Evolutionary conservation across 495 filamentous ascomycete species (phyloP).

Genomic region (Aspergillus cavernicola): DNA sequence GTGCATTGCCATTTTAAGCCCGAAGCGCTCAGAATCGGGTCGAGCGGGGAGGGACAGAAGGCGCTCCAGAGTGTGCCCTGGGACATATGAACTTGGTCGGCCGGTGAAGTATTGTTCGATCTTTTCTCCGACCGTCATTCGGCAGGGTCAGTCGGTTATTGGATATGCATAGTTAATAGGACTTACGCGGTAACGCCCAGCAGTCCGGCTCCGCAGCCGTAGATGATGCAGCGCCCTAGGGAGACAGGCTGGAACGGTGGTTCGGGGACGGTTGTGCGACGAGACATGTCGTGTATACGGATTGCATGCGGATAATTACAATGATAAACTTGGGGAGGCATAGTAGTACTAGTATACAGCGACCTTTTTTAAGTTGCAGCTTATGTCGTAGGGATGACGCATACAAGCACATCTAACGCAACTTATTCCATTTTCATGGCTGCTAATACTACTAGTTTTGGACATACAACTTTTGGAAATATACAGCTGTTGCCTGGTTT

Average conservation of each 20-base stretch:
- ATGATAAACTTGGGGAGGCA: too few relatives aligned
- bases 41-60: neutral
- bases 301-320: too few relatives aligned
- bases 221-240: neutral
- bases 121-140: conserved; percentile 1
- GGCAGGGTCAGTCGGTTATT: neutral
- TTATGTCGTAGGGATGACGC: too few relatives aligned
- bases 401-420: too few relatives aligned
- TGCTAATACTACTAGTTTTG: too few relatives aligned
- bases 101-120: conserved; percentile 7
- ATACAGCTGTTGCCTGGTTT: too few relatives aligned
- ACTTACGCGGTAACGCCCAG: conserved; percentile 3
- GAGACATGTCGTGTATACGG: neutral
- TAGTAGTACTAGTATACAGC: too few relatives aligned
- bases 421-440: too few relatives aligned
- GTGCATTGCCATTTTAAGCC: conserved; percentile 3
- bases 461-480: too few relatives aligned
- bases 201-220: neutral
- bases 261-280: neutral
- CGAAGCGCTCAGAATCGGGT: neutral
- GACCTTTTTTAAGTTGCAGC: too few relatives aligned
- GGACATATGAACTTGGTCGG: conserved; percentile 2
- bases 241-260: neutral
- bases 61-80: conserved; percentile 1
- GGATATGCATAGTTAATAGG: too few relatives aligned